Conservation (phyloP, 2,329 filamentous ascomycete genomes). For the Ceratocystis harringtonii region DNA sequence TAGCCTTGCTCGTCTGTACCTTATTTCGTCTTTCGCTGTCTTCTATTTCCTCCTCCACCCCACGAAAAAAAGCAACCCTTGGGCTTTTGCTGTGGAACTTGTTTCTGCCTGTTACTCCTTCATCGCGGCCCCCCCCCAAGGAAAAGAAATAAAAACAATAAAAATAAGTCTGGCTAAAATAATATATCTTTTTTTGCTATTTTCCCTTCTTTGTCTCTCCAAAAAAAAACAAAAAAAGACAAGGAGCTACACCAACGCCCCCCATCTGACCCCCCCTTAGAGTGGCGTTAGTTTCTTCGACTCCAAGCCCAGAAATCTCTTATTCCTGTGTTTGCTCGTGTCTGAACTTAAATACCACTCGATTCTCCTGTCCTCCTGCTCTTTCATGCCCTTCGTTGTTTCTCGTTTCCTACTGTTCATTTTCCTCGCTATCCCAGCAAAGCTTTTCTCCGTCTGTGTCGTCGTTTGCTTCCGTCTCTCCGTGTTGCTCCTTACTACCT, state of each 20-base stretch:
- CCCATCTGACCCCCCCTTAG: background rate
- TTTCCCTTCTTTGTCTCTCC: background rate
- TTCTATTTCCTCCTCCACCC: too few relatives aligned
- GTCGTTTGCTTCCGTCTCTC: background rate
- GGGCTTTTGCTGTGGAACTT: background rate
- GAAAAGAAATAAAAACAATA: background rate
- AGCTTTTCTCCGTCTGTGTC: background rate
- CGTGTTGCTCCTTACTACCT: background rate
- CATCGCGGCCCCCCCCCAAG: background rate
- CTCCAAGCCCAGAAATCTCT: conserved; percentile 8
- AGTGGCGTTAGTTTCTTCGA: conserved; percentile 3
- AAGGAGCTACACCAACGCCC: background rate
- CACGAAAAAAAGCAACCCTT: too few relatives aligned
- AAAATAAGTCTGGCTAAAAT: background rate
- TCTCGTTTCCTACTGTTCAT: too few relatives aligned
- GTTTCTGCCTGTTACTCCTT: background rate
- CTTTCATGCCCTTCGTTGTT: too few relatives aligned
- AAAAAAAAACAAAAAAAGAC: background rate
- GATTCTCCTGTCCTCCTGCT: background rate
- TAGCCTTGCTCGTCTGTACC: too few relatives aligned
- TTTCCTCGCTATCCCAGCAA: background rate
- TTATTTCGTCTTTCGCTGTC: too few relatives aligned
- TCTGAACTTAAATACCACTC: background rate
- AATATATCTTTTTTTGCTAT: background rate
- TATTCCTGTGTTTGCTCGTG: background rate